Base-by-base conservation (phyloP, 768 basidiomycete species). In the Phlebiopsis flavidoalba region DNA sequence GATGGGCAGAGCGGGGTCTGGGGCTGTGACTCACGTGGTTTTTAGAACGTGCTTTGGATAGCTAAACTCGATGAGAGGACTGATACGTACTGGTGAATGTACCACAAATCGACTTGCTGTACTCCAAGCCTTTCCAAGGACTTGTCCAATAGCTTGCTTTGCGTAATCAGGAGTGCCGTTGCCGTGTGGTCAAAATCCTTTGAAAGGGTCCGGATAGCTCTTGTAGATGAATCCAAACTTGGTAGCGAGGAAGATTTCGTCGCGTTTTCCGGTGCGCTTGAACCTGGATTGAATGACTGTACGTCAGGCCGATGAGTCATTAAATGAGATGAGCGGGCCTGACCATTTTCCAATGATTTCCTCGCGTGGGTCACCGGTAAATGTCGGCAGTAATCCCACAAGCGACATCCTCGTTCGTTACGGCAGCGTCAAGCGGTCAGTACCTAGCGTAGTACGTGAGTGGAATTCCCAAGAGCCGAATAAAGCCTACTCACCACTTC, bases 221-320 rank as follows among this genome's bases (percentile, higher is more conserved):
- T 59, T 75, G 69, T 14, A 68, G 71, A 62, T 35, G 46, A 51
- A 35, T 21, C 80, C 80, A 49, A 81, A 82, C 67, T 88, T 88
- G 17, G 85, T 86, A 2, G 85, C 83, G 17, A 88, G 75, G 72
- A 87, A 88, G 14, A 84, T 81, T 17, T 80, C 73, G 22, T 74
- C 62, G n/a, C 82, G 72, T 57, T 80, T 81, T 11, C 82, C 83
- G 15, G 79, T 81, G 17, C 73, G 70, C 63, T 78, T 76, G 69
- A 86, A 81, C 82, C 82, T 79, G 59, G 0, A 31, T 47, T 19
- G 50, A 45, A 48, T 31, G 12, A n/a, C 21, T 31, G 47, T 55
- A 14, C 50, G 12, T 43, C 10, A 43, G 26, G 3, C 12, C n/a
- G n/a, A n/a, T n/a, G n/a, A n/a, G n/a, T n/a, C n/a, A n/a, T n/a